Evolutionary conservation across 2,329 filamentous ascomycete genomes (phyloP).

Genomic region (Alternaria sp.): DNA sequence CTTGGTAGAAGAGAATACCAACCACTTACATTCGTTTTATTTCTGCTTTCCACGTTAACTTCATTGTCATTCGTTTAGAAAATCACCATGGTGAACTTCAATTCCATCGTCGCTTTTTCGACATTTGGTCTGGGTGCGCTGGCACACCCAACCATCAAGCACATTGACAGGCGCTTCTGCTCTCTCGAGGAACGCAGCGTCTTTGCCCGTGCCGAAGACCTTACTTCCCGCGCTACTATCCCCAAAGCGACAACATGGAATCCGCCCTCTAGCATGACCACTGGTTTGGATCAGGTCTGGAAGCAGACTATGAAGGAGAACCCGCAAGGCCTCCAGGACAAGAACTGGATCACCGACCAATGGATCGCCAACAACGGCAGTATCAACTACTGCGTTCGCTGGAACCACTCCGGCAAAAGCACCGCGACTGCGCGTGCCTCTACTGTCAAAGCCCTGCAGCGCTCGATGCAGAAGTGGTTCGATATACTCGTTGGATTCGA

Average conservation of each 20-base stretch:
- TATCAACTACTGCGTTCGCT: constrained; percentile 56
- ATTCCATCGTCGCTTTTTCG: constrained; percentile 23
- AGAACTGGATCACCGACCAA: constrained; percentile 44
- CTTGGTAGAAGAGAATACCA: too few species aligned
- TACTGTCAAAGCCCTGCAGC: constrained; percentile 47
- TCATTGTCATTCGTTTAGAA: background rate
- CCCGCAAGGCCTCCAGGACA: constrained; percentile 32
- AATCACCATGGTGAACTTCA: constrained; percentile 28
- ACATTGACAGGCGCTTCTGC: constrained; percentile 33
- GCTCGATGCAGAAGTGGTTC: constrained; percentile 54
- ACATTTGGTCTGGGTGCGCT: constrained; percentile 28
- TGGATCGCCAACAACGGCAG: constrained; percentile 41
- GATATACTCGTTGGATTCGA: constrained; percentile 57
- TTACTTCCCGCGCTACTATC: constrained; percentile 25
- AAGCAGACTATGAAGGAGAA: constrained; percentile 35
- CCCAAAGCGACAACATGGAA: constrained; percentile 33
- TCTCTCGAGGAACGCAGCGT: constrained; percentile 24
- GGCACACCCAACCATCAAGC: constrained; percentile 36
- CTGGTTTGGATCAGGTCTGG: constrained; percentile 38
- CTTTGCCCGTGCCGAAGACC: constrained; percentile 18
- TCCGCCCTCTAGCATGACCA: constrained; percentile 34
- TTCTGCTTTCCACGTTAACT: background rate
- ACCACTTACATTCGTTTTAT: background rate
- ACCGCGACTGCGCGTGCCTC: constrained; percentile 52
- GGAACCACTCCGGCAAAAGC: constrained; percentile 52